A percentile compares a stretch with the other conserved stretches of the same genome.
These are phyloP conservation scores for Saccharomycopsis sp. DNA, from an alignment of 805 yeast species.

Conservation along the genomic window DNA sequence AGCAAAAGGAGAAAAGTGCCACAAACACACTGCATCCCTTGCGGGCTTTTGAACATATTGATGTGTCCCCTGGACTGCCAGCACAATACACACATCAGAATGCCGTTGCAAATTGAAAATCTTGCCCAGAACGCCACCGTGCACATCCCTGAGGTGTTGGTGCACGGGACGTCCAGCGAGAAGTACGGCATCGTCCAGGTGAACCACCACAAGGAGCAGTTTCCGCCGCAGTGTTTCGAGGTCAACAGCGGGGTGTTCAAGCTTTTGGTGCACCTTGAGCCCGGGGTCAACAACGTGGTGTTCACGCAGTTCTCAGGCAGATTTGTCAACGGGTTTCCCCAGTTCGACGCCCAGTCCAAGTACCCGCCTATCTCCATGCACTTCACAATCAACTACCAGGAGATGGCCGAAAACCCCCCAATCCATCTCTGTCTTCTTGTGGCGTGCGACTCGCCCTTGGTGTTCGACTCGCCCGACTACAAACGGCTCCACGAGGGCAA, in stretches of 20 bases:
- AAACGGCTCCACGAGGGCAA: slow-evolving; percentile 50
- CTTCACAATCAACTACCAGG: slow-evolving; percentile 42
- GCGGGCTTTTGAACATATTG: too few species aligned
- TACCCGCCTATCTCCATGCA: slow-evolving; percentile 18
- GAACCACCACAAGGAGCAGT: slow-evolving; percentile 35
- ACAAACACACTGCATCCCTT: too few species aligned
- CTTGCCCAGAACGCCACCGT: slow-evolving; percentile 26
- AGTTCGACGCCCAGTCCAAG: slow-evolving; percentile 6
- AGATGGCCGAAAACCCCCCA: slow-evolving; percentile 60
- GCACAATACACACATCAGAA: too few species aligned
- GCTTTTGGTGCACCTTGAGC: slow-evolving; percentile 61
- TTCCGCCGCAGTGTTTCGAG: slow-evolving; percentile 69
- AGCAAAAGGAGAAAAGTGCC: too few species aligned
- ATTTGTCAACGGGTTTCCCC: slow-evolving; percentile 30
- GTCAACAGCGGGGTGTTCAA: slow-evolving; percentile 68
- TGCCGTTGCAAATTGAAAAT: slow-evolving; percentile 10
- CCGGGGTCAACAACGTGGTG: slow-evolving; percentile 55
- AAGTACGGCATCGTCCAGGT: slow-evolving; percentile 36
- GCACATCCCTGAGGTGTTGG: slow-evolving; percentile 41
- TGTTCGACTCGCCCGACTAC: slow-evolving; percentile 62
- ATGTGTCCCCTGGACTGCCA: too few species aligned
- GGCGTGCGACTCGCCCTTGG: slow-evolving; percentile 66
- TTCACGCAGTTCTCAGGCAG: slow-evolving; percentile 41
- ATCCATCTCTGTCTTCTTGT: slow-evolving; percentile 73
- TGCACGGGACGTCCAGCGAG: slow-evolving; percentile 40